phyloP scores from a whole-genome alignment of 768 basidiomycete species.

The Cystofilobasidium bisporidii region DNA sequence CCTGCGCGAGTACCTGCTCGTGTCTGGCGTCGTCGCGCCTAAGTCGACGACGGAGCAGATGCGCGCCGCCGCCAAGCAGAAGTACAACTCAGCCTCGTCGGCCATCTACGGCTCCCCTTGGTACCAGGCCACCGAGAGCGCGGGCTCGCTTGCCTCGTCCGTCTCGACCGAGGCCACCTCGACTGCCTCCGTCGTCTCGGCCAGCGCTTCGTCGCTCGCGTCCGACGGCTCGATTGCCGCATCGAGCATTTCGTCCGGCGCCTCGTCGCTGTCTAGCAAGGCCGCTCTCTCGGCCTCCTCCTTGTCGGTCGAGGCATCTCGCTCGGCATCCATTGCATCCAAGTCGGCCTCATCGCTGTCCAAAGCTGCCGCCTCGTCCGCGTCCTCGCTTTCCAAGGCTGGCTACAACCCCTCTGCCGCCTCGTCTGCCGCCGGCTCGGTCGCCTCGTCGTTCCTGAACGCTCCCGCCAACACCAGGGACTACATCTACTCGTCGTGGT shows the following conservation, averaged over 20 bases:
- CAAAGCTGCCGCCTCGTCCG: conserved; percentile 4
- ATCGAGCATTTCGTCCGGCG: conserved; percentile 41
- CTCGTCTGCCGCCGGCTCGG: conserved; percentile 31
- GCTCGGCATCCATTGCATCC: conserved; percentile 43
- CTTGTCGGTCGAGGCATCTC: conserved; percentile 21
- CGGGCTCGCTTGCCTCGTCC: background rate
- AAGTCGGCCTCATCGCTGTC: conserved; percentile 40
- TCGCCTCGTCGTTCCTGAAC: conserved; percentile 37
- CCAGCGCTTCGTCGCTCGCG: background rate
- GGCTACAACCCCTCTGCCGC: background rate
- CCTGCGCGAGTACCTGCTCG: conserved; percentile 70
- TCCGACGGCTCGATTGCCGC: conserved; percentile 45
- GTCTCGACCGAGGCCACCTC: conserved; percentile 25
- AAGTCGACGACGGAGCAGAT: conserved; percentile 70
- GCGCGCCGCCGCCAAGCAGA: conserved; percentile 61
- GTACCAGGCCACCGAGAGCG: conserved; percentile 32
- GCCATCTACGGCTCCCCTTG: conserved; percentile 38
- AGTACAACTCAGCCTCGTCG: conserved; percentile 32
- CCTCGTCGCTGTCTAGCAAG: conserved; percentile 35
- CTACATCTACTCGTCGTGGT: conserved; percentile 83
- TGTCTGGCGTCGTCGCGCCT: conserved; percentile 78
- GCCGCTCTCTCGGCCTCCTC: conserved; percentile 37
- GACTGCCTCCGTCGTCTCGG: background rate
- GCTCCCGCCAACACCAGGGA: conserved; percentile 55
- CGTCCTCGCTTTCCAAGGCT: background rate